A percentile compares a stretch with the other conserved stretches of the same genome.
Evolutionary conservation across 2,329 filamentous ascomycete genomes (phyloP).

Genomic region (Epichloe elymi): DNA sequence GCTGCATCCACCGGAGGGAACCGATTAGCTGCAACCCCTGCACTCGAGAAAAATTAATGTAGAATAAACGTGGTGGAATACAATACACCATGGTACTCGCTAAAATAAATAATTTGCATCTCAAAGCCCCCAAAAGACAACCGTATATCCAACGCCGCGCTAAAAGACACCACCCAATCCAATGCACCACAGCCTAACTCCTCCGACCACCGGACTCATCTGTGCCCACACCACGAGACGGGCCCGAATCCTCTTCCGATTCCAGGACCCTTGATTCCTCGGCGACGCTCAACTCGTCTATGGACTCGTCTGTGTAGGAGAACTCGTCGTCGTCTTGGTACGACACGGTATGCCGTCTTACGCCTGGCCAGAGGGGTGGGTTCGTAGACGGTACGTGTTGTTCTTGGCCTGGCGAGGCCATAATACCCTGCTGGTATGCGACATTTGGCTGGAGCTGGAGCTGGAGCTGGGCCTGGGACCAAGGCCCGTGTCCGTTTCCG

Average conservation of each 20-base stretch:
- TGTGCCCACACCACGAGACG: neutral
- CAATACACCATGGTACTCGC: too few species aligned
- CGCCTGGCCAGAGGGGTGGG: slow-evolving; percentile 31
- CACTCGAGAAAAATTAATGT: too few species aligned
- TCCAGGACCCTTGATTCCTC: neutral
- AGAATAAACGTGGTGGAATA: too few species aligned
- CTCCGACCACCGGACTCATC: neutral
- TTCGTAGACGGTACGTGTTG: slow-evolving; percentile 17
- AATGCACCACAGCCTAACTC: neutral
- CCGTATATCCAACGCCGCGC: slow-evolving; percentile 1
- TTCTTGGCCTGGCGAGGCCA: slow-evolving; percentile 11
- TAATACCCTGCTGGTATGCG: neutral
- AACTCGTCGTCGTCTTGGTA: slow-evolving; percentile 23
- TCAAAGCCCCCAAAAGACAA: neutral
- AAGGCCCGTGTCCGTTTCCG: neutral
- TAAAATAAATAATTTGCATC: too few species aligned
- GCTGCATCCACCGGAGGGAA: too few species aligned
- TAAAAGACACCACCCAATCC: neutral
- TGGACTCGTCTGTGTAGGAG: slow-evolving; percentile 11
- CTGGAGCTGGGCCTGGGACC: too few species aligned
- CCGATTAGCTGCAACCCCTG: too few species aligned
- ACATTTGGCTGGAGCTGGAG: too few species aligned
- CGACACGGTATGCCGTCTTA: slow-evolving; percentile 16
- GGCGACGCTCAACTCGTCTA: slow-evolving; percentile 11
- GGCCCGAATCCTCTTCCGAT: neutral